Conservation (phyloP, 805 yeast species). For the Wickerhamiella brachini region DNA sequence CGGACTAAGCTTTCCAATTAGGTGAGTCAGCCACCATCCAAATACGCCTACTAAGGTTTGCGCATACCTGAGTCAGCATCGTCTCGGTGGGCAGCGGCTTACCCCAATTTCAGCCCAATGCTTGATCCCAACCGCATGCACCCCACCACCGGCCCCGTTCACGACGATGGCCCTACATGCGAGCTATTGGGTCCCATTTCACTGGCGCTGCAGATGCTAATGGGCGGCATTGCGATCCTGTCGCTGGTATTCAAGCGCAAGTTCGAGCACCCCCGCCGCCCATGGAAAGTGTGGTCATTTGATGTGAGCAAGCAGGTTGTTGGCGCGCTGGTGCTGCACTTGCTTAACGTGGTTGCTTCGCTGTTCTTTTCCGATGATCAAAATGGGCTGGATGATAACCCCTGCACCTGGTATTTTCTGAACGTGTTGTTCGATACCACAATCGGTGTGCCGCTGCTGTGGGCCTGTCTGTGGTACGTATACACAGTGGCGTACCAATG, state of each 20-base stretch:
- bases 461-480: conserved; percentile 33
- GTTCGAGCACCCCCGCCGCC: conserved; percentile 73
- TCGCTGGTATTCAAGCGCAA: conserved; percentile 63
- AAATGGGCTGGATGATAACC: conserved; percentile 37
- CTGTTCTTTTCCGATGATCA: conserved; percentile 32
- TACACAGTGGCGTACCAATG: conserved; percentile 31
- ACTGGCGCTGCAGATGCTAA: conserved; percentile 52
- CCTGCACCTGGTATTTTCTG: conserved; percentile 91
- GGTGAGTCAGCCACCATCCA: no score
- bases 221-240: conserved; percentile 67
- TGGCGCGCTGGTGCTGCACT: conserved; percentile 77
- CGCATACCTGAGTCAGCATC: no score
- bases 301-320: conserved; percentile 83
- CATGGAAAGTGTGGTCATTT: conserved; percentile 77
- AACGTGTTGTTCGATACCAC: conserved; percentile 86
- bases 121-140: neutral
- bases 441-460: conserved; percentile 74
- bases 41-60: no score
- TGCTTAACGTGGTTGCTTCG: conserved; percentile 60
- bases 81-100: no score
- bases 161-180: conserved; percentile 27
- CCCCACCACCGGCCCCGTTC: neutral
- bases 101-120: neutral
- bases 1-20: no score
- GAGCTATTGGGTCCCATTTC: conserved; percentile 78